Evolutionary conservation across 169 alveolate genomes (phyloP), one percentile per base, ranked within the genome.

Genomic region (Eimeria acervulina): DNA sequence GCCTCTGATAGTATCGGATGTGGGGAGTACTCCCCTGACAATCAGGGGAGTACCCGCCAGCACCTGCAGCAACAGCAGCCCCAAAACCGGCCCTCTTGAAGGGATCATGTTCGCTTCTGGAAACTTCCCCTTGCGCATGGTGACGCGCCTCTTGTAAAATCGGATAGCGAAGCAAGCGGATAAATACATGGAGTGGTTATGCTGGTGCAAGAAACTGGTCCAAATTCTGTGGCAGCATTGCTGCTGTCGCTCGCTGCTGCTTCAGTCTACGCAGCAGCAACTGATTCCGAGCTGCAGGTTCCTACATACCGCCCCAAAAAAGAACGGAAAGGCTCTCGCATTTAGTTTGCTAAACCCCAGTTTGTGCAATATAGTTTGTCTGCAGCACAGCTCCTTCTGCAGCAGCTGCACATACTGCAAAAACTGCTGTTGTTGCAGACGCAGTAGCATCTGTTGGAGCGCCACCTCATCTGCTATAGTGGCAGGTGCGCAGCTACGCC

Each of bases 261-360:
- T 83, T 44, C 91, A 3, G 72, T 33, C 21, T 51, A n/a, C 52
- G 72, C 91, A 33, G 91, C 74, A 83, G 91, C 91, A 83, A n/a
- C 91, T 26, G 63, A 83, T 33, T 19, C 63, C 72, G 33, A 28
- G 44, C 91, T 83, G 42, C 88, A 74, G 26, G 36, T 40, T 44
- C 66, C 55, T 40, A 26, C 63, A 76, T 6, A 38, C 38, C 36
- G 40, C 88, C n/a, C 61, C 12, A 23, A n/a, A n/a, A n/a, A n/a
- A n/a, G 55, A 40, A 38, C 26, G 88, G 88, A 26, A 2, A 76
- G 61, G 51, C 23, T 8, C 61, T 26, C 88, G 0, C 88, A 6
- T n/a, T 23, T 1, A 40, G 42, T 42, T 40, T 42, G 66, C 38
- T 7, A 42, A 42, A 28, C 88, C 88, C 61, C 88, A 23, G 88